Percentiles rank a stretch among this genome's conserved stretches.
Conservation (phyloP, 495 filamentous ascomycete species). For the Chaetomium cochliodes region DNA sequence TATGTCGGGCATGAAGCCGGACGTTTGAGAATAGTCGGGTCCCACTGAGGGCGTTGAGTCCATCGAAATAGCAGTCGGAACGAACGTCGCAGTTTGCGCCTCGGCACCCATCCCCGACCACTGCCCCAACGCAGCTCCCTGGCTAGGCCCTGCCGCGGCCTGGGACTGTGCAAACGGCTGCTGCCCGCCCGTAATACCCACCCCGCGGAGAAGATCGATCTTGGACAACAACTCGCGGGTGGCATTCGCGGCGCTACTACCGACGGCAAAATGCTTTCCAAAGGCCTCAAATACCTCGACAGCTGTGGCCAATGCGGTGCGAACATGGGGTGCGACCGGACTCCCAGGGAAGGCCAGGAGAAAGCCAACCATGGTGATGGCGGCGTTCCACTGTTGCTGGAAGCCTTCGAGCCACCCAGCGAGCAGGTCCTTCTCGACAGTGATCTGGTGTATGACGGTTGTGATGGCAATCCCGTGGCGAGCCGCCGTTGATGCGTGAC, state of each 20-base stretch:
- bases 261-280: constrained; percentile 45
- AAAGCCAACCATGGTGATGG: constrained; percentile 52
- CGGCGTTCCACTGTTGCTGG: constrained; percentile 54
- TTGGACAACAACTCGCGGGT: constrained; percentile 27
- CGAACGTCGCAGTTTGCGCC: no score
- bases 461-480: constrained; percentile 53
- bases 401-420: constrained; percentile 53
- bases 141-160: no score
- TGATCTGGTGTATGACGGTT: constrained; percentile 49
- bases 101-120: no score
- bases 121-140: no score
- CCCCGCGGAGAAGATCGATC: not conserved
- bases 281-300: constrained; percentile 49
- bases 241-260: constrained; percentile 46
- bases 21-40: not conserved
- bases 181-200: not conserved
- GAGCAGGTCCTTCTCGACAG: constrained; percentile 46
- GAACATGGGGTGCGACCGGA: not conserved
- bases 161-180: not conserved
- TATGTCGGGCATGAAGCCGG: not conserved
- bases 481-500: constrained; percentile 16
- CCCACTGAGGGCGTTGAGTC: no score
- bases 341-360: constrained; percentile 45
- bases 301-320: constrained; percentile 41
- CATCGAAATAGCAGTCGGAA: not conserved